A percentile compares a stretch with the other conserved stretches of the same genome.
These are phyloP conservation scores for Fusarium abutilonis DNA, from an alignment of 2,329 filamentous ascomycete genomes.

Conservation along the genomic window DNA sequence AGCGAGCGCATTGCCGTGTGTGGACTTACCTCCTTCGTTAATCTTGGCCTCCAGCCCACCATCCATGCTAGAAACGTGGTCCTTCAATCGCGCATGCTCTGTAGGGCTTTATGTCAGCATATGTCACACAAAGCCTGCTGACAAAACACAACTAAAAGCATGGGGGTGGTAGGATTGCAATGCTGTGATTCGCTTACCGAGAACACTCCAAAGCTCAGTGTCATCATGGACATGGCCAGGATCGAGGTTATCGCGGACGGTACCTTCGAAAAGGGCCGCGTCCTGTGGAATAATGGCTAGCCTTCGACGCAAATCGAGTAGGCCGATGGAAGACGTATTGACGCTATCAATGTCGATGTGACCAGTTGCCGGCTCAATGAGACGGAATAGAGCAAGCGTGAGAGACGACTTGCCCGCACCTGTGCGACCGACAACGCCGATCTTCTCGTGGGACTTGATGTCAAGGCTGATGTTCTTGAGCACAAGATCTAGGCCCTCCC, in stretches of 20 bases:
- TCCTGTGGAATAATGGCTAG: constrained; percentile 98
- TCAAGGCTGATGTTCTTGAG: constrained; percentile 91
- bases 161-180: constrained; percentile 27
- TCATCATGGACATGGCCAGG: constrained; percentile 95
- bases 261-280: constrained; percentile 93
- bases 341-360: constrained; percentile 89
- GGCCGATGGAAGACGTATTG: constrained; percentile 88
- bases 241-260: constrained; percentile 93
- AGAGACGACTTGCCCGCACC: constrained; percentile 96
- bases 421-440: constrained; percentile 95
- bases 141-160: constrained; percentile 20
- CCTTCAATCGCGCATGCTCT: constrained; percentile 94
- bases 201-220: constrained; percentile 94
- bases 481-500: constrained; percentile 87
- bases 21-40: constrained; percentile 86
- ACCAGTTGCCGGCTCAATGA: constrained; percentile 87
- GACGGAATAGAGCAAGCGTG: constrained; percentile 91
- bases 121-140: constrained; percentile 33
- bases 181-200: constrained; percentile 69
- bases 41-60: constrained; percentile 90
- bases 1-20: constrained; percentile 33
- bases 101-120: constrained; percentile 33
- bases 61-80: constrained; percentile 86
- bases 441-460: constrained; percentile 97
- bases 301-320: constrained; percentile 86